phyloP scores from a whole-genome alignment of 2,329 filamentous ascomycete genomes.

The Cladosporium sphaerospermum region DNA sequence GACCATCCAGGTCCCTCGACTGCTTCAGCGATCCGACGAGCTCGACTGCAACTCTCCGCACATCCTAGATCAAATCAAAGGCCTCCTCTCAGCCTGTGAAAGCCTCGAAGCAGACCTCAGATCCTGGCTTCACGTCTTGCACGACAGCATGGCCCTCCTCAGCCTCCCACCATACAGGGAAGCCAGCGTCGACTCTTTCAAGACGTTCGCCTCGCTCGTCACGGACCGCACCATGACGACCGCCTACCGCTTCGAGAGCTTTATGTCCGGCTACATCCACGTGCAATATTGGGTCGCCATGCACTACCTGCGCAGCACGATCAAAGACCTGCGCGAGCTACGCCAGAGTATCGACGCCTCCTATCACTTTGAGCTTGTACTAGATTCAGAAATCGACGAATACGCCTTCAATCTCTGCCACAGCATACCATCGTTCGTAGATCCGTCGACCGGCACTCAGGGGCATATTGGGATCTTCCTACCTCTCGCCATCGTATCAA shows the following conservation, averaged over 20 bases:
- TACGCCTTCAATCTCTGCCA: slow-evolving; percentile 24
- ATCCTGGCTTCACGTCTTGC: slow-evolving; percentile 17
- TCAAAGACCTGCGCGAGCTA: slow-evolving; percentile 10
- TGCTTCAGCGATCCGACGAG: slow-evolving; percentile 23
- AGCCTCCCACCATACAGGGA: slow-evolving; percentile 14
- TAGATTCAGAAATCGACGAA: slow-evolving; percentile 21
- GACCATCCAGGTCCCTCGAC: slow-evolving; percentile 24
- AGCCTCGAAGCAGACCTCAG: slow-evolving; percentile 19
- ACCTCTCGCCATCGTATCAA: slow-evolving; percentile 22
- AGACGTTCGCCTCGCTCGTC: slow-evolving; percentile 18
- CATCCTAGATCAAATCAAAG: slow-evolving; percentile 14
- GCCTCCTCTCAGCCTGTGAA: slow-evolving; percentile 18
- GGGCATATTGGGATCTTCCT: slow-evolving; percentile 28
- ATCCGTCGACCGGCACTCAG: slow-evolving; percentile 23
- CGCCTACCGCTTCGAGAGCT: slow-evolving; percentile 24
- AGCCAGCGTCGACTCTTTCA: slow-evolving; percentile 21
- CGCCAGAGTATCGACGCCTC: slow-evolving; percentile 3
- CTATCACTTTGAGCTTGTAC: neutral
- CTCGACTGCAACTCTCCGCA: slow-evolving; percentile 12
- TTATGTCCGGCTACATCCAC: slow-evolving; percentile 25
- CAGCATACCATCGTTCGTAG: slow-evolving; percentile 25
- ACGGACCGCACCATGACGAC: slow-evolving; percentile 22
- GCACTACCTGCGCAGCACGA: slow-evolving; percentile 22
- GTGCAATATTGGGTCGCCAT: slow-evolving; percentile 28
- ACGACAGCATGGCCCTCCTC: neutral